Evolutionary conservation across 2,329 filamentous ascomycete species (phyloP).

Genomic region (Arthrobotrys conoides): DNA sequence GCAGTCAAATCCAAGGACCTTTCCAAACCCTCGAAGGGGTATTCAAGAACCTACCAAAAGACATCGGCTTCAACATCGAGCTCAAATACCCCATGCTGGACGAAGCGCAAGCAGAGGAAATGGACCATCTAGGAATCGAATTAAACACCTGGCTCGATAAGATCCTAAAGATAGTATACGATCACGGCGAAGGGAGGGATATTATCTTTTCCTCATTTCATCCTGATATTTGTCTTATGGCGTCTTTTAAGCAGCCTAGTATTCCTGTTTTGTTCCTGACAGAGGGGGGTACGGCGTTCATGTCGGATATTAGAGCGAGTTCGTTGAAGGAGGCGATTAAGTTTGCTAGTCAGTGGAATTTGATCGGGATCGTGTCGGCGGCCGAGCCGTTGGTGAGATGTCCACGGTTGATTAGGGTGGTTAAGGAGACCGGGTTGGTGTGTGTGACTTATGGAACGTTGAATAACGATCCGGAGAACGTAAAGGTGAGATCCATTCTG

Average conservation of each 20-base stretch:
- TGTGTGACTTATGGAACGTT: slow-evolving; percentile 93
- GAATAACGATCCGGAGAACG: slow-evolving; percentile 89
- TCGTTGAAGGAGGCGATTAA: slow-evolving; percentile 95
- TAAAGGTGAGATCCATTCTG: slow-evolving; percentile 75
- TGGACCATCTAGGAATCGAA: slow-evolving; percentile 96
- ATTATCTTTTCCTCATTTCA: slow-evolving; percentile 98
- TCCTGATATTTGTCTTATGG: slow-evolving; percentile 92
- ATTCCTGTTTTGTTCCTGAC: slow-evolving; percentile 96
- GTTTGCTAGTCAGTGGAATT: slow-evolving; percentile 94
- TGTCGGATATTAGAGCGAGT: slow-evolving; percentile 89
- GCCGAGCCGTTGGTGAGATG: slow-evolving; percentile 90
- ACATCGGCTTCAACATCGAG: slow-evolving; percentile 97
- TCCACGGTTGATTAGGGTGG: slow-evolving; percentile 83
- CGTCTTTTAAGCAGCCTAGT: slow-evolving; percentile 89
- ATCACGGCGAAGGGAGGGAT: slow-evolving; percentile 83
- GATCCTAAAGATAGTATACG: slow-evolving; percentile 89
- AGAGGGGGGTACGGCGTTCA: slow-evolving; percentile 83
- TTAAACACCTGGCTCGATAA: slow-evolving; percentile 97
- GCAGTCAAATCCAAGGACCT: slow-evolving; percentile 93
- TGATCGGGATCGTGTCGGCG: slow-evolving; percentile 90
- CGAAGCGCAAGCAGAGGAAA: slow-evolving; percentile 93
- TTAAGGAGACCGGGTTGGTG: slow-evolving; percentile 93
- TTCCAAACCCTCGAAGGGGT: slow-evolving; percentile 96
- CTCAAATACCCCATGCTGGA: slow-evolving; percentile 99
- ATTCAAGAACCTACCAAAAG: slow-evolving; percentile 84